A percentile compares a stretch with the other conserved stretches of the same genome.
These are phyloP conservation scores for Malus orientalis DNA, from an alignment of 306 rosid genomes.

Conservation along the genomic window DNA sequence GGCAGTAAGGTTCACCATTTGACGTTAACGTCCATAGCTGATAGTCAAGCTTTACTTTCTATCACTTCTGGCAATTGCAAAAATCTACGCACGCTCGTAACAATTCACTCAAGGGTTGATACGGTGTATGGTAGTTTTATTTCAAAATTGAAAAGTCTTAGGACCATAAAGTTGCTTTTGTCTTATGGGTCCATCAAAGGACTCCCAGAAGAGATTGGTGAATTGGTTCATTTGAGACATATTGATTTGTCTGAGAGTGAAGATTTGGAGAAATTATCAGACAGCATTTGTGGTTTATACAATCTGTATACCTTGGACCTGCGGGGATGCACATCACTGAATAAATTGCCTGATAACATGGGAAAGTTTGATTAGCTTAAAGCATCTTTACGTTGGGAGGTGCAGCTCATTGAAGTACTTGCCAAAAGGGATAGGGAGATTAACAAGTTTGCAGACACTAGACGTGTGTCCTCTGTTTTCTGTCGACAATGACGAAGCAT, in stretches of 20 bases:
- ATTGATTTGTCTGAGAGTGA: too few relatives aligned
- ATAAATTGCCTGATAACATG: neutral
- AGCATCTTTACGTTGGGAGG: neutral
- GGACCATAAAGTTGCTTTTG: too few relatives aligned
- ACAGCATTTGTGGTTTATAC: too few relatives aligned
- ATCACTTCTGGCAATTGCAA: neutral
- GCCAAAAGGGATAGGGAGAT: neutral
- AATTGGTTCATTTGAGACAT: too few relatives aligned
- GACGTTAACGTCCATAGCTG: neutral
- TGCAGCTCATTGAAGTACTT: neutral
- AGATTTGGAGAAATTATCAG: too few relatives aligned
- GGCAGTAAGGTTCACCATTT: neutral
- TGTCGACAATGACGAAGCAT: neutral
- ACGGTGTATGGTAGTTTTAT: too few relatives aligned
- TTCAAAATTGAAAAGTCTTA: too few relatives aligned
- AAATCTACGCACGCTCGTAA: neutral
- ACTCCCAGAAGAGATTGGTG: too few relatives aligned
- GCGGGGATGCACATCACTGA: neutral
- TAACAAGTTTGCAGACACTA: neutral
- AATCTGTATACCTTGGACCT: too few relatives aligned
- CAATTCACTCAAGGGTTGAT: rapidly evolving
- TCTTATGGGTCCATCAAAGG: rapidly evolving
- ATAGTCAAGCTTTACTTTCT: neutral
- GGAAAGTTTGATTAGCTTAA: neutral
- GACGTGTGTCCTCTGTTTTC: neutral